phyloP scores from a whole-genome alignment of 2,329 filamentous ascomycete species.

The Nigrograna mackinnonii region DNA sequence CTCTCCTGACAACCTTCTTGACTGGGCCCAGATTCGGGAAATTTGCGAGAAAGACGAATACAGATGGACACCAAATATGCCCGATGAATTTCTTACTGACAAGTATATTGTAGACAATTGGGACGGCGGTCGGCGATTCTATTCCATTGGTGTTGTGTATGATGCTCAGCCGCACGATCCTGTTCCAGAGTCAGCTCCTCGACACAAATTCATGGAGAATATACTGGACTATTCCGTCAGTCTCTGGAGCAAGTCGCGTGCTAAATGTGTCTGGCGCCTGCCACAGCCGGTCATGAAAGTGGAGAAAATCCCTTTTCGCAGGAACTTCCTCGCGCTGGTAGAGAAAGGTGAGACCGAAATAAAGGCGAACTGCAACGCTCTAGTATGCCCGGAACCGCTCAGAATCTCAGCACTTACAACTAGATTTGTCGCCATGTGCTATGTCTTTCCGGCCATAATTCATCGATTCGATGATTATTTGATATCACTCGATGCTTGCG shows the following conservation, averaged over 20 bases:
- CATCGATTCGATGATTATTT: conserved; percentile 81
- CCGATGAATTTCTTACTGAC: conserved; percentile 46
- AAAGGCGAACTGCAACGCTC: conserved; percentile 58
- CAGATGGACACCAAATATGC: conserved; percentile 49
- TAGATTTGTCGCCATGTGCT: conserved; percentile 70
- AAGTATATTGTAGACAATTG: conserved; percentile 61
- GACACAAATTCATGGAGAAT: conserved; percentile 46
- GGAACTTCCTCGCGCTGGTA: conserved; percentile 73
- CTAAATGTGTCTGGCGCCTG: conserved; percentile 56
- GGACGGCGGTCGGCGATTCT: conserved; percentile 63
- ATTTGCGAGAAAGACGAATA: conserved; percentile 45
- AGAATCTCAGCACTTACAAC: conserved; percentile 73
- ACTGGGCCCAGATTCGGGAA: conserved; percentile 62
- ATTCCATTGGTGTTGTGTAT: conserved; percentile 48
- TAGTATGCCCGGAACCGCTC: conserved; percentile 76
- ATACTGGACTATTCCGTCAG: conserved; percentile 87
- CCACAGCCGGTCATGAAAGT: conserved; percentile 83
- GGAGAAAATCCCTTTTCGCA: conserved; percentile 73
- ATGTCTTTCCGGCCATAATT: conserved; percentile 81
- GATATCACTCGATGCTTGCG: conserved; percentile 76
- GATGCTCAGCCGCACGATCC: conserved; percentile 67
- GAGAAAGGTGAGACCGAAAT: conserved; percentile 61
- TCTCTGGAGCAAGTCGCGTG: conserved; percentile 65
- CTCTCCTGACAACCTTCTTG: conserved; percentile 49
- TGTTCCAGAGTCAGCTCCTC: conserved; percentile 61